phyloP scores from a whole-genome alignment of 2,329 filamentous ascomycete genomes.

The Hypoxylon sp. region DNA sequence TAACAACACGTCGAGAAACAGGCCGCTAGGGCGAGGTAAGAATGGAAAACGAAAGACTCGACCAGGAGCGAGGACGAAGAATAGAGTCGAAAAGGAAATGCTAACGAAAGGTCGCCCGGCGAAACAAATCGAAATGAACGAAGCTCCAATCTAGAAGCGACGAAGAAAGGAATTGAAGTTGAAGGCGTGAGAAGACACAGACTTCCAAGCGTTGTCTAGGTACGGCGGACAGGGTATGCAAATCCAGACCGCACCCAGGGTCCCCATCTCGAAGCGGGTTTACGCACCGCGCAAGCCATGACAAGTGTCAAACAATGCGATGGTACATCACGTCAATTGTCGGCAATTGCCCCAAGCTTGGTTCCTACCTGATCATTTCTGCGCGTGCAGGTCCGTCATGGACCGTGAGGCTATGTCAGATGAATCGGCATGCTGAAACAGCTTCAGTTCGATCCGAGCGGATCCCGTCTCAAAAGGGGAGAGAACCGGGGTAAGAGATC shows the following conservation, averaged over 20 bases:
- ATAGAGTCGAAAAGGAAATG: slow-evolving; percentile 32
- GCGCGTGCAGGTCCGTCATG: slow-evolving; percentile 11
- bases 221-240: slow-evolving; percentile 18
- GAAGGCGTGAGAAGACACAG: slow-evolving; percentile 36
- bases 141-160: slow-evolving; percentile 48
- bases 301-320: slow-evolving; percentile 21
- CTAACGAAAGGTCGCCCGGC: slow-evolving; percentile 38
- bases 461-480: slow-evolving; percentile 41
- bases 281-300: slow-evolving; percentile 10
- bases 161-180: slow-evolving; percentile 37
- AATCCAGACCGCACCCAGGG: slow-evolving; percentile 4
- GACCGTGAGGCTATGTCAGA: slow-evolving; percentile 40
- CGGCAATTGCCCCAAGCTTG: slow-evolving; percentile 16
- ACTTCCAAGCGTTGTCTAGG: slow-evolving; percentile 19
- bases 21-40: slow-evolving; percentile 44
- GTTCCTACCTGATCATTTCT: slow-evolving; percentile 19
- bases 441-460: slow-evolving; percentile 45
- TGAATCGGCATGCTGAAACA: slow-evolving; percentile 43
- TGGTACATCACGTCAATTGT: slow-evolving; percentile 20
- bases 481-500: slow-evolving; percentile 27
- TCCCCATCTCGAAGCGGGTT: slow-evolving; percentile 20
- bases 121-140: slow-evolving; percentile 43
- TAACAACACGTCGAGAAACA: slow-evolving; percentile 31
- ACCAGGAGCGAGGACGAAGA: slow-evolving; percentile 47
- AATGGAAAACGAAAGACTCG: slow-evolving; percentile 46